Conservation (phyloP, 202 grass and related monocot genomes). For the Alloteropsis angusta region DNA sequence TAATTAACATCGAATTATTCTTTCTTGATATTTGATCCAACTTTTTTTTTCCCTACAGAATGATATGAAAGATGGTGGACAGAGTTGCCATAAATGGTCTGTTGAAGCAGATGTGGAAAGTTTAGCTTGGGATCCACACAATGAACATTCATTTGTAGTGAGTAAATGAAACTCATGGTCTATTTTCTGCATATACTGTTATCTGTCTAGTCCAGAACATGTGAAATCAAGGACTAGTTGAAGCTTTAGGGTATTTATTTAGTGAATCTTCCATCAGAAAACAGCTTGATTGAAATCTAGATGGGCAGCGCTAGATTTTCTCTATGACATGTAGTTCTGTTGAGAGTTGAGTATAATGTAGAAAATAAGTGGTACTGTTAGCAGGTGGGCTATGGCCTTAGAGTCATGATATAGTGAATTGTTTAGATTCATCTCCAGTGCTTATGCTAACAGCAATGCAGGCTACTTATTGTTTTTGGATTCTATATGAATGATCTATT, state of each 20-base stretch:
- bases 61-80: conserved; percentile 62
- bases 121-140: conserved; percentile 85
- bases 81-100: conserved; percentile 60
- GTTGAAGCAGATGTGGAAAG: conserved; percentile 78
- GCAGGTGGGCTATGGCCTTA: not conserved
- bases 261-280: not conserved
- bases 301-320: not conserved
- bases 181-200: not conserved
- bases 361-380: not conserved
- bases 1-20: not conserved
- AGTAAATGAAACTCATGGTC: conserved; percentile 15
- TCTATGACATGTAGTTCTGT: not conserved
- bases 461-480: not conserved
- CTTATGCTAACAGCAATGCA: not conserved
- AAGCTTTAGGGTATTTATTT: not conserved
- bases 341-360: not conserved
- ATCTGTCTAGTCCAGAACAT: not conserved
- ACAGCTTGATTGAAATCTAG: conserved; percentile 1
- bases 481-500: not conserved
- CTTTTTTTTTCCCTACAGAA: conserved; percentile 38
- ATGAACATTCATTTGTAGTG: conserved; percentile 70
- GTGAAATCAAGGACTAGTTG: not conserved
- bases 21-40: not conserved
- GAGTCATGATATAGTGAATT: not conserved
- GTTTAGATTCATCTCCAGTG: not conserved